Evolutionary conservation across 345 rosid genomes (phyloP), one percentile per base, ranked within the genome.

Genomic region (Salix brachista): DNA sequence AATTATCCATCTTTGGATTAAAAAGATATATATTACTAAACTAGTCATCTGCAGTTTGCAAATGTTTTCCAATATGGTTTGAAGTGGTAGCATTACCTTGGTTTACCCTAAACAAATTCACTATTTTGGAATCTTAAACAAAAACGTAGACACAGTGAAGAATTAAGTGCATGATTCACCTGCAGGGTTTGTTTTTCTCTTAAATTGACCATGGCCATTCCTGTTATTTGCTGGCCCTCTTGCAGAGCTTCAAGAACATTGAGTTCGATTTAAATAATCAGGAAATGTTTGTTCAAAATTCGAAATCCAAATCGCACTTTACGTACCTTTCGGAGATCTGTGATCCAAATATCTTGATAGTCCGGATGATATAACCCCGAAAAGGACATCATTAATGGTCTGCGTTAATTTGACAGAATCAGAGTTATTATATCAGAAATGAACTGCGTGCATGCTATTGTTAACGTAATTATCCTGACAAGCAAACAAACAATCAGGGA

Each of bases 301-400:
- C 3, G 2, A 42, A 44, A 32, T 67, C 30, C 2, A 62, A 46
- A 25, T 9, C 56, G 11, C 9, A 12, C 6, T 19, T 83, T 86
- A 90, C 93, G 79, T 86, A 90, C 93, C 81, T 17, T 84, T 66
- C 21, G 90, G 88, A 0, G 83, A 77, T 65, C 85, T 82, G 60
- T 81, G 86, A 61, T 85, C 87, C 76, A 89, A 67, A 75, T 91
- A 91, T 77, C 82, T 87, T 61, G 88, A 85, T 19, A 88, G 69
- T 44, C 91, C 91, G 0, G 72, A 67, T 7, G 91, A 79, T 70
- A 89, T 76, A 61, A 91, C 78, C 36, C 88, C 91, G 8, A 88
- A 82, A 12, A 89, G 82, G 52, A 91, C 95, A 67, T 91, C 95
- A 21, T 91, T 91, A n/a, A 91, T 82, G 18, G 91, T 91, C 90